A percentile compares a stretch with the other conserved stretches of the same genome.
Evolutionary conservation across 495 filamentous ascomycete genomes (phyloP).

Genomic region (Tuber microsphaerosporum): DNA sequence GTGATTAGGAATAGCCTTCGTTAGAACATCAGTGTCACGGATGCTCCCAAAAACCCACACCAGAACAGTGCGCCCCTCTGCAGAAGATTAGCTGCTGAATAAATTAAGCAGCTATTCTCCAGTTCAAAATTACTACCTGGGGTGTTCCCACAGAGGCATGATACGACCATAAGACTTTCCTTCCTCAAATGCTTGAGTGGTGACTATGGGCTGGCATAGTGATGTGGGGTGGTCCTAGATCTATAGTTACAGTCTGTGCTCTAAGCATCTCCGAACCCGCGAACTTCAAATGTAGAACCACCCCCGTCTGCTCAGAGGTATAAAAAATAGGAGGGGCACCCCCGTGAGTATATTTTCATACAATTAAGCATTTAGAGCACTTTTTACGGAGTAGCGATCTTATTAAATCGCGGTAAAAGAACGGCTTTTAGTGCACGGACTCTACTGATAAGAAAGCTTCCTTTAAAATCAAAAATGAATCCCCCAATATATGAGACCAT

Average conservation of each 20-base stretch:
- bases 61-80: no score
- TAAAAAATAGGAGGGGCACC: not conserved
- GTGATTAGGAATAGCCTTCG: no score
- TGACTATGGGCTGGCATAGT: no score
- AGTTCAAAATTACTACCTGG: not conserved
- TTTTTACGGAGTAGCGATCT: not conserved
- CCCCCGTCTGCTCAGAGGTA: no score
- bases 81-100: no score
- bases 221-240: not conserved
- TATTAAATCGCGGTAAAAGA: not conserved
- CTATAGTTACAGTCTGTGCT: no score
- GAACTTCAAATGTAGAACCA: no score
- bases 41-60: no score
- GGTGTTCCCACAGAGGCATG: constrained; percentile 8
- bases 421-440: not conserved
- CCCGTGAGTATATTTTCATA: not conserved
- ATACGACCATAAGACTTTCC: not conserved
- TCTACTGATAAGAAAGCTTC: not conserved
- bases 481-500: not conserved
- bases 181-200: not conserved
- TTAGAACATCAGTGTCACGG: no score
- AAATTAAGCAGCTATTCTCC: no score
- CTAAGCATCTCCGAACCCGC: no score
- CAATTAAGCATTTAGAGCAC: not conserved
- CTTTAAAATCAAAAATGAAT: no score